phyloP scores from a whole-genome alignment of 176 grass and related monocot genomes.

The Rhynchospora pubera region DNA sequence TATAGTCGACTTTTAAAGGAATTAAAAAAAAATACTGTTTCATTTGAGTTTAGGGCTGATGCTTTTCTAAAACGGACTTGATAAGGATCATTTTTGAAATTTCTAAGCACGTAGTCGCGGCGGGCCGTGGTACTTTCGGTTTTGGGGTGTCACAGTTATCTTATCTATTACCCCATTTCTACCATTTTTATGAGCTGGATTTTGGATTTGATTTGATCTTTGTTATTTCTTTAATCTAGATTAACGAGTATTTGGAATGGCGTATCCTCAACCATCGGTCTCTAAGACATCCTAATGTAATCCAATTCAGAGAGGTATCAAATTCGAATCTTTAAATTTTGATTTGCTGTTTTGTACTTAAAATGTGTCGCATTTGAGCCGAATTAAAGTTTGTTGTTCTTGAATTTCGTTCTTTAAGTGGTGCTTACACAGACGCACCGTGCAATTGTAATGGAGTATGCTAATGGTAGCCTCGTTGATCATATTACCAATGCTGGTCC shows the following conservation, averaged over 20 bases:
- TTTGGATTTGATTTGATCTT: not conserved
- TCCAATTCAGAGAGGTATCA: constrained; percentile 75
- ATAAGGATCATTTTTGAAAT: too few relatives aligned
- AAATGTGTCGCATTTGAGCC: not conserved
- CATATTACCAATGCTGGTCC: constrained; percentile 39
- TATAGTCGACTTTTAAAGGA: too few relatives aligned
- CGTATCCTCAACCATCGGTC: constrained; percentile 94
- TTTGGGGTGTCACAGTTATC: too few relatives aligned
- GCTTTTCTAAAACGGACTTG: too few relatives aligned
- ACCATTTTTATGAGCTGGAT: not conserved
- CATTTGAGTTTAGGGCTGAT: too few relatives aligned
- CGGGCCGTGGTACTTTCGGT: too few relatives aligned
- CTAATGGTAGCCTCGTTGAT: constrained; percentile 58
- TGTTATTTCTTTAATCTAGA: constrained; percentile 40
- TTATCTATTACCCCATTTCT: not conserved
- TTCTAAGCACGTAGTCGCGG: too few relatives aligned
- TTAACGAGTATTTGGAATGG: constrained; percentile 89
- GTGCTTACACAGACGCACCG: constrained; percentile 56
- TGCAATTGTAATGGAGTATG: constrained; percentile 78
- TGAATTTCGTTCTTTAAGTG: constrained; percentile 28
- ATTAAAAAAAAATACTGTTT: too few relatives aligned
- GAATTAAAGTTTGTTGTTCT: constrained; percentile 13
- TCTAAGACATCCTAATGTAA: constrained; percentile 81
- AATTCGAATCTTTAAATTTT: not conserved
- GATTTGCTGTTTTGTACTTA: not conserved